Percentiles rank a stretch among this genome's conserved stretches.
Evolutionary conservation across 129 eudicot species (phyloP).

Genomic region (Tagetes patula): DNA sequence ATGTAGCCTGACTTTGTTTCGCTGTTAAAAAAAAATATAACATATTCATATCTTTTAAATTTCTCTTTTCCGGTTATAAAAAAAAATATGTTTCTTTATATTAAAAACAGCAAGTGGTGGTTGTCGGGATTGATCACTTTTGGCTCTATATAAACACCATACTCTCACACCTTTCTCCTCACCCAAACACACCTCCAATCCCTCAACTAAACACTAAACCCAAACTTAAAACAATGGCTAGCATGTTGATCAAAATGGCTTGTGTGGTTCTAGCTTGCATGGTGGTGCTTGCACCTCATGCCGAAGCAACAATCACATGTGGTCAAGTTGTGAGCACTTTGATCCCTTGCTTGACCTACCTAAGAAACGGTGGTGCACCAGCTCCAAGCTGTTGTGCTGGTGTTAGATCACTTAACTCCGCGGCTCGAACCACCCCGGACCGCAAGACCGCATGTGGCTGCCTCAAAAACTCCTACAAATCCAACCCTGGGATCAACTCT

Average conservation of each 20-base stretch:
- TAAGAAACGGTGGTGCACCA: not conserved
- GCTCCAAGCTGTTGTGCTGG: constrained; percentile 37
- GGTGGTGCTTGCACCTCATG: constrained; percentile 42
- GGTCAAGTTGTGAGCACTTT: constrained; percentile 23
- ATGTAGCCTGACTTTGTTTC: no score
- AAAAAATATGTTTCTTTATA: not conserved
- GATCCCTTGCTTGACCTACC: constrained; percentile 33
- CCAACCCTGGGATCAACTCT: not conserved
- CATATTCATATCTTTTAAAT: no score
- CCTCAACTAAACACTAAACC: not conserved
- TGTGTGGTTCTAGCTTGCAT: constrained; percentile 38
- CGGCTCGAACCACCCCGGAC: constrained; percentile 38
- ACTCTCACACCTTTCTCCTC: constrained; percentile 26
- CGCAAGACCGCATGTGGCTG: constrained; percentile 36
- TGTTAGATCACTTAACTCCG: constrained; percentile 31
- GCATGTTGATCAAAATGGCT: constrained; percentile 32
- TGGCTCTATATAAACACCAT: constrained; percentile 35
- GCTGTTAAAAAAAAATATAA: no score
- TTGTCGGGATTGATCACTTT: not conserved
- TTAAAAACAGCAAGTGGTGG: not conserved
- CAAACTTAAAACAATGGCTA: constrained; percentile 11
- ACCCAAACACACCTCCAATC: constrained; percentile 14
- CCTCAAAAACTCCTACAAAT: not conserved
- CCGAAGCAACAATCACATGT: constrained; percentile 36
- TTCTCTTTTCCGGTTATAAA: no score